Evolutionary conservation across 768 basidiomycete genomes (phyloP).

Genomic region (Postia placenta): DNA sequence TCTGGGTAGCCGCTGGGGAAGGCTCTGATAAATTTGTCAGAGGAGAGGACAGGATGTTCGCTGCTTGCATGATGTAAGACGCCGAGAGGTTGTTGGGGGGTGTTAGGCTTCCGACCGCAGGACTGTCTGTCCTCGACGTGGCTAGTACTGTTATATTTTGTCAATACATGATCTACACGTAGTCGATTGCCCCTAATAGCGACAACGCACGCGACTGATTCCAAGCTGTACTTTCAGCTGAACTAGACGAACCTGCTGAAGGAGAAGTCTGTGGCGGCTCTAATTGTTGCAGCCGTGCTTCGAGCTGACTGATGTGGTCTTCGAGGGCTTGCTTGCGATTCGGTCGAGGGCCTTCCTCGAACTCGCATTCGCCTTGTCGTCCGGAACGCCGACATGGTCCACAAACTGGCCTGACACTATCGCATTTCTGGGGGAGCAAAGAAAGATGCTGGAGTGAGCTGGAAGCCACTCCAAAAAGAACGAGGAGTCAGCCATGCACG

Average conservation of each 20-base stretch:
- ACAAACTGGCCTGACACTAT: slow-evolving; percentile 60
- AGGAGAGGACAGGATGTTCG: background rate
- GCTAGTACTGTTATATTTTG: too few species aligned
- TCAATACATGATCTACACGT: too few species aligned
- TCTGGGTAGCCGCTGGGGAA: slow-evolving; percentile 5
- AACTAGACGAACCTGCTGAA: too few species aligned
- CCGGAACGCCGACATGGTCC: slow-evolving; percentile 45
- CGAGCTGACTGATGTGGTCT: slow-evolving; percentile 53
- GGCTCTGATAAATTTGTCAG: slow-evolving; percentile 2
- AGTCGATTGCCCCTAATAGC: too few species aligned
- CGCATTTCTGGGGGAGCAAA: slow-evolving; percentile 48
- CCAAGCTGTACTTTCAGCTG: too few species aligned
- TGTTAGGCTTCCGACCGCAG: too few species aligned
- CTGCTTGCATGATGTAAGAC: background rate
- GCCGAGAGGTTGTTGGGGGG: too few species aligned
- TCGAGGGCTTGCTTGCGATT: slow-evolving; percentile 57
- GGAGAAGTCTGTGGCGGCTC: too few species aligned
- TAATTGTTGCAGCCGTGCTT: slow-evolving; percentile 41
- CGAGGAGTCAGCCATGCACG: background rate
- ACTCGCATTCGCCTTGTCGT: slow-evolving; percentile 65
- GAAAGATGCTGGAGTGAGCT: too few species aligned
- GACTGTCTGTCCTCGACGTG: too few species aligned
- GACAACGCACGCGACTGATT: too few species aligned
- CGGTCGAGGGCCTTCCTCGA: slow-evolving; percentile 55
- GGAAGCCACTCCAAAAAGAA: too few species aligned